Evolutionary conservation across 495 filamentous ascomycete species (phyloP), one percentile per base, ranked within the genome.

Genomic region (Cryomyces minteri): DNA sequence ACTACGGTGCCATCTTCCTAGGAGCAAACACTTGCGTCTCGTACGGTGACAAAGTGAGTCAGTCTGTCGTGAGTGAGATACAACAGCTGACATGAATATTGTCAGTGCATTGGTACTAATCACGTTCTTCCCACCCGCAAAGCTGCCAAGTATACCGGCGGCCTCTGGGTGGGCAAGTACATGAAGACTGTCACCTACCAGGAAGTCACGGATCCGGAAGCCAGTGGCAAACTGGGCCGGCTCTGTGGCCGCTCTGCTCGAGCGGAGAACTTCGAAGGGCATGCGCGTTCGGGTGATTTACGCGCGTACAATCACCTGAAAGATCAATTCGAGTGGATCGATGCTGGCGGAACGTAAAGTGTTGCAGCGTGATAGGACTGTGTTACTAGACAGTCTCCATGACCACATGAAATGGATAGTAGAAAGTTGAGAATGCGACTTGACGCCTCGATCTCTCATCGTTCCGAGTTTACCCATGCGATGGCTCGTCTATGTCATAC

Each of bases 101-200:
- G 33, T 44, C 33, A 32, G 59, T 65, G 62, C 38, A 73, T 73
- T 44, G 70, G 68, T 4, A 73, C 70, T 2, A 72, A 73, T 50
- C 70, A 72, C 48, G 69, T 73, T 5, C 58, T 73, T 4, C 69
- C 70, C 0, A 73, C 70, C 0, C 56, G 61, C 5, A 65, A 64
- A 33, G 67, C 67, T 3, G 65, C 67, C 0, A 50, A 60, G 6
- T 71, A 67, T 47, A 71, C 68, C 0, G 67, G 68, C 5, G 69
- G 69, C 1, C 54, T 72, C 11, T 72, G 69, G 69, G 67, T 70
- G 6, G 69, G 70, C 10, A 74, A 72, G 46, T 74, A 60, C 49
- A 52, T 72, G 11, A 58, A 61, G 41, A 74, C 68, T 0, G 62
- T 67, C 18, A 72, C 69, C 4, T 74, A 71, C 42, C 70, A 74